Conservation (phyloP, 2,329 filamentous ascomycete genomes). For the Fusarium buxicola region DNA sequence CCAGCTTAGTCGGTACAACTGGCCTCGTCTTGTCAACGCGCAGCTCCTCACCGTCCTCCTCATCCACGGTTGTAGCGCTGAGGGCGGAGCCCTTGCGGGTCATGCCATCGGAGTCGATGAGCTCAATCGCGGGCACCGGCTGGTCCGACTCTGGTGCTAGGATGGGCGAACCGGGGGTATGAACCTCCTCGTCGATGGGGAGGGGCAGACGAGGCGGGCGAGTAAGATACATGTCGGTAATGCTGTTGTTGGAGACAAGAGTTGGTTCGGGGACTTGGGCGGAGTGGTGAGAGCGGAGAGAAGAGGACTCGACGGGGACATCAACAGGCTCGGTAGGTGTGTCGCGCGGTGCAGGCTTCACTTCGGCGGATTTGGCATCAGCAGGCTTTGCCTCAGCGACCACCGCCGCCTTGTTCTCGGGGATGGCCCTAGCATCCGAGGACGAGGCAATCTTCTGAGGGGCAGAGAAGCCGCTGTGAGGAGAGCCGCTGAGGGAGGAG, state of each 20-base stretch:
- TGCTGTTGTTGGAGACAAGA: constrained; percentile 65
- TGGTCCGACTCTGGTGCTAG: constrained; percentile 75
- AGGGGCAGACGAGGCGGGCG: constrained; percentile 91
- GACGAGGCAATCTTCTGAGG: constrained; percentile 43
- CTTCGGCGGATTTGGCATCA: constrained; percentile 40
- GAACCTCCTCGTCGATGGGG: constrained; percentile 91
- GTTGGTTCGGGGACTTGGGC: constrained; percentile 54
- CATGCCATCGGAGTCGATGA: constrained; percentile 62
- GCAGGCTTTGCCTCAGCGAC: constrained; percentile 16
- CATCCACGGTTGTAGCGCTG: constrained; percentile 76
- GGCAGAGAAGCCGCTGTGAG: constrained; percentile 53
- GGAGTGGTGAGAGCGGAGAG: constrained; percentile 53
- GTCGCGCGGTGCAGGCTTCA: constrained; percentile 41
- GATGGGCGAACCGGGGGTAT: constrained; percentile 91
- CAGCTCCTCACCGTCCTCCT: constrained; percentile 82
- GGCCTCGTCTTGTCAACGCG: constrained; percentile 79
- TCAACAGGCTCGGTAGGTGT: constrained; percentile 68
- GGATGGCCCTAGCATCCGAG: constrained; percentile 26
- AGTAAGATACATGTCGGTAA: constrained; percentile 72
- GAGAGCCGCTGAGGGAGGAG: constrained; percentile 61
- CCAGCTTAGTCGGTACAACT: constrained; percentile 84
- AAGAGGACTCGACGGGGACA: constrained; percentile 61
- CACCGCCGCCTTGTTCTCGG: constrained; percentile 22
- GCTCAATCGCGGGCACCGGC: constrained; percentile 64
- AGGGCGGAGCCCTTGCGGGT: constrained; percentile 68